Base-by-base conservation (phyloP, 208 protist species). In the Balamuthia mandrillaris region DNA sequence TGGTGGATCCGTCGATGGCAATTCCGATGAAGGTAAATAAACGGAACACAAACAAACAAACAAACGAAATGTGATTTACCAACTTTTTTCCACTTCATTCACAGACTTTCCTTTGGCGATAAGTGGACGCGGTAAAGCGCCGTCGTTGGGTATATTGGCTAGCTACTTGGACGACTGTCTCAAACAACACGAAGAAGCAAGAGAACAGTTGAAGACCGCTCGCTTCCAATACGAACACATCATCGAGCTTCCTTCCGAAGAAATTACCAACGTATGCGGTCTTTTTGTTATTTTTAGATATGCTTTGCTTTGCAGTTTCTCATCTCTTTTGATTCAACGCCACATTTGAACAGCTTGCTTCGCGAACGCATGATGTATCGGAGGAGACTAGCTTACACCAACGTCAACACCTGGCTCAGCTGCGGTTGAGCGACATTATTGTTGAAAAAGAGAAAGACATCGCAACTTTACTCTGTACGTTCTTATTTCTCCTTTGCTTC, bases 311-410 rank as follows among this genome's bases (percentile, higher is more conserved):
- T 18, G 18, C 41, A 24, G n/a, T 24, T n/a, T 10, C 52, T 37
- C 33, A 35, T 63, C 6, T 2, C 42, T 2, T 68, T 16, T 35
- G 12, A 24, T 35, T 35, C 6, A 2, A 45, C 2, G 37, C 27
- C 18, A 7, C 18, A 6, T 44, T 27, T 52, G 1, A 24, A 18
- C 65, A 84, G 77, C 33, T 84, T 33, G 54, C 68, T 10, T 16
- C 77, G 14, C 39, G 5, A 18, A 41, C 54, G 1, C 42, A 45
- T 27, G 77, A 84, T 24, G 24, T 35, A 35, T 24, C 54, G 21
- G 77, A 84, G 1, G 77, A 84, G 77, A 70, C 54, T 37, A 42
- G 39, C 18, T 42, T 56, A 10, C 77, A 84, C 54, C 77, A 84
- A 27, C 52, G 77, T 37, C 39, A 56, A 27, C 24, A 58, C 31